Evolutionary conservation across 257 asterid genomes (phyloP).

Genomic region (Catharanthus roseus): DNA sequence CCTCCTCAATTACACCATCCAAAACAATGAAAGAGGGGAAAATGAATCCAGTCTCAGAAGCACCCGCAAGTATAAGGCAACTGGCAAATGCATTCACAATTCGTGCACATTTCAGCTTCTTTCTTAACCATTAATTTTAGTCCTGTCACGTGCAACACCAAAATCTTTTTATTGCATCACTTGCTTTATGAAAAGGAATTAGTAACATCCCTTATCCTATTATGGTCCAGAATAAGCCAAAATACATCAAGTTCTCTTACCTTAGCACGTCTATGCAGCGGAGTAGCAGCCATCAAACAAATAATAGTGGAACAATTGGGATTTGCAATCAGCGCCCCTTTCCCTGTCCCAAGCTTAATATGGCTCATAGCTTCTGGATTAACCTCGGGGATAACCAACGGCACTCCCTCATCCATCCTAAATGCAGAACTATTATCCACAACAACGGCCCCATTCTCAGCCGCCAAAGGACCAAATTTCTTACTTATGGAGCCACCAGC

Average conservation of each 20-base stretch:
- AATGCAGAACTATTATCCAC: constrained; percentile 98
- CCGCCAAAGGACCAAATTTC: constrained; percentile 80
- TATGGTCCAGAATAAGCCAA: neutral
- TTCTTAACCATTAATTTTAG: neutral
- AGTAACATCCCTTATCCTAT: neutral
- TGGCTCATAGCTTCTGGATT: constrained; percentile 88
- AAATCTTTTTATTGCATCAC: neutral
- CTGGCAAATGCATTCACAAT: neutral
- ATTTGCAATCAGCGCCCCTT: constrained; percentile 80
- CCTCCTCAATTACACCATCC: neutral
- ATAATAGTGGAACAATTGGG: constrained; percentile 94
- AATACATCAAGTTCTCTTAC: constrained; percentile 30
- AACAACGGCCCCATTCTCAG: constrained; percentile 61
- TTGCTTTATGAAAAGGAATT: neutral
- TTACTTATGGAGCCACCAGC: constrained; percentile 96
- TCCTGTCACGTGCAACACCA: neutral
- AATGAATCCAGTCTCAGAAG: neutral
- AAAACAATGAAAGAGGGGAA: neutral
- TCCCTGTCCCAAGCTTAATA: constrained; percentile 58
- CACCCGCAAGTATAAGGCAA: neutral
- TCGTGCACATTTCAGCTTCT: neutral
- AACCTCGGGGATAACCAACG: constrained; percentile 90
- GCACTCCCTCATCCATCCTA: constrained; percentile 83
- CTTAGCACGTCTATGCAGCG: constrained; percentile 79
- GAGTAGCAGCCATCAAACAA: constrained; percentile 92